Evolutionary conservation across 176 grass and related monocot species (phyloP).

Genomic region (Elaeis guineensis): DNA sequence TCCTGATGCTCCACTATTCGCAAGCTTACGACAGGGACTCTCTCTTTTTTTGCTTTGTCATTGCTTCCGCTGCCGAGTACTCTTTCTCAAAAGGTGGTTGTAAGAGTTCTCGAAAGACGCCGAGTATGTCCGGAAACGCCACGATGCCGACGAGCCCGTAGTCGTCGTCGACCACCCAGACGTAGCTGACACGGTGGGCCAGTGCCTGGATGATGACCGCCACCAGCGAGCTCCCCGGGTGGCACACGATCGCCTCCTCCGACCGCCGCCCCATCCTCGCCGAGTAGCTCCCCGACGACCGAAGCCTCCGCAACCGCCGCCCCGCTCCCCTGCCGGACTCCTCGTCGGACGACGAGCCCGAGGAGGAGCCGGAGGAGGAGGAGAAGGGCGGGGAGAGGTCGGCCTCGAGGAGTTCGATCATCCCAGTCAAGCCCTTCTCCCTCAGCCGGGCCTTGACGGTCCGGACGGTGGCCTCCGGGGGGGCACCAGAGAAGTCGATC

Average conservation of each 20-base stretch:
- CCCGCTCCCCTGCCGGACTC: slow-evolving; percentile 20
- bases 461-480: slow-evolving; percentile 45
- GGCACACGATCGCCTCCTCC: slow-evolving; percentile 52
- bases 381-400: slow-evolving; percentile 21
- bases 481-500: slow-evolving; percentile 49
- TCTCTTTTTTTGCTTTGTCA: not conserved
- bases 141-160: slow-evolving; percentile 56
- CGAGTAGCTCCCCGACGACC: slow-evolving; percentile 41
- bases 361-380: slow-evolving; percentile 32
- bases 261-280: slow-evolving; percentile 29
- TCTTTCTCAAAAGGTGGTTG: slow-evolving; percentile 6
- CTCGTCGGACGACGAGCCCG: slow-evolving; percentile 48
- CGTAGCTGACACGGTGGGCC: slow-evolving; percentile 47
- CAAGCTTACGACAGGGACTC: no score
- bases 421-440: slow-evolving; percentile 40
- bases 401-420: slow-evolving; percentile 64
- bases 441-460: slow-evolving; percentile 47
- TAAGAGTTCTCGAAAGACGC: slow-evolving; percentile 56
- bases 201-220: slow-evolving; percentile 73
- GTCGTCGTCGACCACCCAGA: slow-evolving; percentile 68
- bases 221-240: slow-evolving; percentile 58
- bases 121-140: slow-evolving; percentile 53
- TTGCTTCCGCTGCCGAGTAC: not conserved
- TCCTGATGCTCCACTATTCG: no score
- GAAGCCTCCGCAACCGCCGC: slow-evolving; percentile 16